Conservation (phyloP, 768 basidiomycete species). For the Lentinula lateritia region DNA sequence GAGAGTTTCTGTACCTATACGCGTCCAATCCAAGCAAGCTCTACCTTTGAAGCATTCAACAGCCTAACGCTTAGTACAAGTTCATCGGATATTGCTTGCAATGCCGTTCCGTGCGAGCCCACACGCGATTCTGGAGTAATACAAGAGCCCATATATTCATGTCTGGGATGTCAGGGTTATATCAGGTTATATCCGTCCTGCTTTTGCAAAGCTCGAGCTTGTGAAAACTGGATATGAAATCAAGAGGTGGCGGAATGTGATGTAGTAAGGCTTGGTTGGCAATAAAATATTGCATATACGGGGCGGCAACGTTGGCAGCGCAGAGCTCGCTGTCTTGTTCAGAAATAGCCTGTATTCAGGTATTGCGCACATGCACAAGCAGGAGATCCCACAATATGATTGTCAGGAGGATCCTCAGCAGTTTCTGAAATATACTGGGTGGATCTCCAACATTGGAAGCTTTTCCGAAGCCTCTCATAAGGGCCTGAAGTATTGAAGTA, state of each 20-base stretch:
- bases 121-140: background rate
- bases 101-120: background rate
- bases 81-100: background rate
- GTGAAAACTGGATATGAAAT: too few relatives aligned
- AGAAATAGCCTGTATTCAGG: too few relatives aligned
- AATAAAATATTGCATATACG: too few relatives aligned
- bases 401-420: too few relatives aligned
- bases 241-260: too few relatives aligned
- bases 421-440: too few relatives aligned
- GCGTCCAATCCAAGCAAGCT: background rate
- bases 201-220: too few relatives aligned
- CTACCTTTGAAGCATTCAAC: background rate
- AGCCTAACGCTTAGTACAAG: background rate
- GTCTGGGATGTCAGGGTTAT: background rate
- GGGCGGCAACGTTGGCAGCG: too few relatives aligned
- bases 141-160: background rate
- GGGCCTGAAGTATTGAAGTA: background rate
- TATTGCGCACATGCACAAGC: too few relatives aligned
- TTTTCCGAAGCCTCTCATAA: background rate
- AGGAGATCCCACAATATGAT: too few relatives aligned
- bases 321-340: too few relatives aligned
- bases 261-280: too few relatives aligned
- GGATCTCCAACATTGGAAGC: background rate
- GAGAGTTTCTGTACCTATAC: background rate
- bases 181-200: background rate